Conservation (phyloP, 2,329 filamentous ascomycete species). For the Microsporum ferrugineum region DNA sequence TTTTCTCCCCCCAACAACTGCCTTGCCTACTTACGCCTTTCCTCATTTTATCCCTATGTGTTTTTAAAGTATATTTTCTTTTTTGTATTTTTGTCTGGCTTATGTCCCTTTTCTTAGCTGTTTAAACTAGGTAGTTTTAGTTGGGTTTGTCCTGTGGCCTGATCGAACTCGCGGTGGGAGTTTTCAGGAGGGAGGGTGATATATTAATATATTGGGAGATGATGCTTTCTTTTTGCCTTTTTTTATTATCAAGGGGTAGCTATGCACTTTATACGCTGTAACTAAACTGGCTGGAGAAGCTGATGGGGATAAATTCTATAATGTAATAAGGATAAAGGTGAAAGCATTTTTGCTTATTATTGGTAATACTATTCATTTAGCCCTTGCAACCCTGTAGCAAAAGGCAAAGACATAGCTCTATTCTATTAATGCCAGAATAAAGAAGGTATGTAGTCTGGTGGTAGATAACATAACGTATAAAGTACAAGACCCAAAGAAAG, state of each 20-base stretch:
- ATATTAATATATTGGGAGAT: slow-evolving; percentile 1
- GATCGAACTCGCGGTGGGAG: not conserved
- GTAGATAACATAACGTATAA: not conserved
- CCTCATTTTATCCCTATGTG: not conserved
- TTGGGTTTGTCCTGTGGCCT: not conserved
- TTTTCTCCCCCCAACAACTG: not conserved
- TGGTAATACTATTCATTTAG: not conserved
- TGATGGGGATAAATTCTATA: not conserved
- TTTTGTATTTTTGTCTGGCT: not conserved
- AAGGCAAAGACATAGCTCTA: not conserved
- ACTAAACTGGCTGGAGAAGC: not conserved
- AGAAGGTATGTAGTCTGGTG: not conserved
- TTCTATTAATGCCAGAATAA: not conserved
- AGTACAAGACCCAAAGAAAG: not conserved
- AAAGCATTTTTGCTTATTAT: not conserved
- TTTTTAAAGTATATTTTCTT: not conserved
- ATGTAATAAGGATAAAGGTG: not conserved
- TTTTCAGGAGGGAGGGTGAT: not conserved
- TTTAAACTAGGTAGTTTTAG: not conserved
- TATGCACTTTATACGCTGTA: not conserved
- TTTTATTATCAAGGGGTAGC: not conserved
- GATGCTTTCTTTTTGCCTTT: not conserved
- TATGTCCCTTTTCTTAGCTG: not conserved
- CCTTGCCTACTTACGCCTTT: slow-evolving; percentile 3
- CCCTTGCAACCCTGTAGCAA: not conserved